phyloP scores from a whole-genome alignment of 176 grass and related monocot species.

The Carex kokanica region DNA sequence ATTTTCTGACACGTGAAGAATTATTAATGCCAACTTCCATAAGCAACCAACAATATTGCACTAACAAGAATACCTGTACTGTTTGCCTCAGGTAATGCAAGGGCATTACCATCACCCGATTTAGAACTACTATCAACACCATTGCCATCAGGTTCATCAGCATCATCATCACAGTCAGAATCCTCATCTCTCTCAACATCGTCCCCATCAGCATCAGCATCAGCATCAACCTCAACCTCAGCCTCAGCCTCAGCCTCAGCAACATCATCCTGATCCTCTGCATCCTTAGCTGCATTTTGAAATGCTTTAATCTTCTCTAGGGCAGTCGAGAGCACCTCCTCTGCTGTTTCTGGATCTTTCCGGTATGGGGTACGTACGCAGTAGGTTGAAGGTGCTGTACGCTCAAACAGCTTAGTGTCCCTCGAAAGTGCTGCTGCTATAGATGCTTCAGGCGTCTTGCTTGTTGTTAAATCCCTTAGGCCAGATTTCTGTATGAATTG shows the following conservation, averaged over 20 bases:
- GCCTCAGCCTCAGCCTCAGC: conserved; percentile 36
- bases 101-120: conserved; percentile 26
- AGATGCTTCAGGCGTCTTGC: conserved; percentile 97
- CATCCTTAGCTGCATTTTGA: conserved; percentile 57
- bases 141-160: conserved; percentile 79
- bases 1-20: background rate
- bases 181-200: conserved; percentile 81
- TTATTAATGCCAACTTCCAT: background rate
- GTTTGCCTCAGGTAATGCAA: conserved; percentile 1
- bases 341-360: conserved; percentile 83
- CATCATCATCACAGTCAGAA: conserved; percentile 79
- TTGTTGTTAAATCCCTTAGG: conserved; percentile 92
- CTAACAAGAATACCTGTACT: background rate
- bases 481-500: conserved; percentile 73
- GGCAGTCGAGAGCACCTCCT: conserved; percentile 58
- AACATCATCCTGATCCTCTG: conserved; percentile 34
- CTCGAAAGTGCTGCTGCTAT: conserved; percentile 93
- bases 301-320: conserved; percentile 83
- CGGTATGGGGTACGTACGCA: conserved; percentile 79
- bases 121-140: conserved; percentile 52
- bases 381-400: conserved; percentile 92
- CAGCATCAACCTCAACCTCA: conserved; percentile 33
- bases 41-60: background rate
- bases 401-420: conserved; percentile 90
- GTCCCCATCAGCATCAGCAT: conserved; percentile 45